Base-by-base conservation (phyloP, 306 rosid species). In the Cicer cuneatum region DNA sequence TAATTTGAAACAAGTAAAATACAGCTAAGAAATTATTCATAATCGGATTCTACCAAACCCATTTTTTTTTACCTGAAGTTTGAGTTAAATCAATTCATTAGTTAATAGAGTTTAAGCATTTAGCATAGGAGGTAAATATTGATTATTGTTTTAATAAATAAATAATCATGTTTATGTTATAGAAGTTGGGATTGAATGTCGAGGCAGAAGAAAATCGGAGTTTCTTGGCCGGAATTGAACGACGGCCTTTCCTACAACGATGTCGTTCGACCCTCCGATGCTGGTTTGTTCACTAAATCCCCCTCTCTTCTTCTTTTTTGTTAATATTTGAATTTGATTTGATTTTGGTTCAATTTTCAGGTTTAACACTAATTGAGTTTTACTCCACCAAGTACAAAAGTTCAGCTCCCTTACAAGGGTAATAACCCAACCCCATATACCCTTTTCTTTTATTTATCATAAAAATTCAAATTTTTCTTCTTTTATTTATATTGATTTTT, bases 331-430 rank as follows among this genome's bases (percentile, higher is more conserved):
- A 18, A 16, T 39, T 29, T 46, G 9, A 41, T 37, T 15, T 43
- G 2, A 19, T 10, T 35, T 43, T 69, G 56, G 18, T 16, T 18
- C 45, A 5, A 29, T 29, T 75, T 75, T 75, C 84, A 91, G 97
- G 87, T 43, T 56, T 49, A 80, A 79, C 97, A 12, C 66, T 92
- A 78, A 77, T 94, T 41, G 66, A 90, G 52, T 90, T 91, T 87
- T 94, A 91, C 88, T 88, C 89, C 5, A 82, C 71, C 79, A 91
- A 90, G 18, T 85, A 90, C 86, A 87, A 79, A 65, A 90, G 80
- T 64, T 91, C 97, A 51, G 97, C 98, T 82, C 96, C 98, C 2
- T 73, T 86, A 11, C 91, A 82, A 74, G 95, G 97, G 98, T 94
- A 83, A 73, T 80, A 29, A 29, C 35, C 49, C 47, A 7, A 15